Conservation (phyloP, 2,329 filamentous ascomycete species). For the Epichloe sp. region DNA sequence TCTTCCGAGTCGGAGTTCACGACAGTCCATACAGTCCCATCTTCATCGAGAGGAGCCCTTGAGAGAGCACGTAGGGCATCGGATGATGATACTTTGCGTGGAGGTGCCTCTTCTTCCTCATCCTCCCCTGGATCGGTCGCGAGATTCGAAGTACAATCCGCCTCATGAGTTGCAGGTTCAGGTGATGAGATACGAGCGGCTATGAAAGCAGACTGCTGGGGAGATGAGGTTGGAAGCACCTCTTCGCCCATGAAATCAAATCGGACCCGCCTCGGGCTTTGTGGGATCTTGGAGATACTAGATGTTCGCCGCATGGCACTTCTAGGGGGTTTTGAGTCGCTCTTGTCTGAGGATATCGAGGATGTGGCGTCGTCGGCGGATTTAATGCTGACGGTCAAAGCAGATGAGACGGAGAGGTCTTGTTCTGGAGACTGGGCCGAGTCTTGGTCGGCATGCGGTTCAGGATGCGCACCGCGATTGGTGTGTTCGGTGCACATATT, state of each 20-base stretch:
- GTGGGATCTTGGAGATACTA: slow-evolving; percentile 33
- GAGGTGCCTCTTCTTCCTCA: slow-evolving; percentile 27
- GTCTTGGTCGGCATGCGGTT: slow-evolving; percentile 5
- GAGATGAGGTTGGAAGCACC: slow-evolving; percentile 46
- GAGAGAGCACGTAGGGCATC: slow-evolving; percentile 40
- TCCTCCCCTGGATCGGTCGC: slow-evolving; percentile 27
- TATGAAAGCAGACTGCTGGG: slow-evolving; percentile 25
- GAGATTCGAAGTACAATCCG: slow-evolving; percentile 19
- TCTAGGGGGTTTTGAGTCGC: slow-evolving; percentile 35
- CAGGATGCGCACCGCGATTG: neutral
- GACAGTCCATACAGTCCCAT: slow-evolving; percentile 35
- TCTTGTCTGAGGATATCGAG: slow-evolving; percentile 39
- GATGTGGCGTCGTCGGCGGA: slow-evolving; percentile 35
- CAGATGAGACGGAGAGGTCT: slow-evolving; percentile 20
- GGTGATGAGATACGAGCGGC: slow-evolving; percentile 15
- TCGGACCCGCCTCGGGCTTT: slow-evolving; percentile 47
- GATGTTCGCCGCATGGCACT: slow-evolving; percentile 46
- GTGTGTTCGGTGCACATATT: neutral
- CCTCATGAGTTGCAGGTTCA: slow-evolving; percentile 13
- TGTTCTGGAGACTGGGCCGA: slow-evolving; percentile 8
- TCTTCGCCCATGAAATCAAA: slow-evolving; percentile 49
- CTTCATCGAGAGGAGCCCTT: slow-evolving; percentile 34
- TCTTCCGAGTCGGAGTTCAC: slow-evolving; percentile 25
- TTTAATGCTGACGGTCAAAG: slow-evolving; percentile 17
- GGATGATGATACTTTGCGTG: slow-evolving; percentile 42